Conservation (phyloP, 345 rosid genomes). For the Rhodamnia argentea region DNA sequence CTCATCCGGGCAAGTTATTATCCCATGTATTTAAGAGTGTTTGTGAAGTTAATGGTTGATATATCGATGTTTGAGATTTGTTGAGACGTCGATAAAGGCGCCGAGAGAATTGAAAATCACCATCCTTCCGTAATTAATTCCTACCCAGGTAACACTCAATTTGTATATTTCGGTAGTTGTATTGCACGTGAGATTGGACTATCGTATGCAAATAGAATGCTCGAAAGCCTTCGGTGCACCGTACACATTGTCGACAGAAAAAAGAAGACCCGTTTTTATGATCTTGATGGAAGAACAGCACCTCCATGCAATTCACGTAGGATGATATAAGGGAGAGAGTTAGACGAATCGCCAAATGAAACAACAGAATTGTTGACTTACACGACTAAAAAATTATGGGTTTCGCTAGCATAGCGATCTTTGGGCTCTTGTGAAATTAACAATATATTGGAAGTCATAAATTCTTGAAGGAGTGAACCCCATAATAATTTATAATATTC, state of each 20-base stretch:
- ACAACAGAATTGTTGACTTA: fast-evolving
- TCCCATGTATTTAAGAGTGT: background rate
- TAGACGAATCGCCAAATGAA: background rate
- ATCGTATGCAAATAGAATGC: background rate
- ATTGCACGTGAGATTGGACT: background rate
- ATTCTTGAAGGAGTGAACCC: no score
- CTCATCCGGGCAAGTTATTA: background rate
- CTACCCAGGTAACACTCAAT: background rate
- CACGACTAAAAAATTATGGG: background rate
- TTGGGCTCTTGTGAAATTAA: no score
- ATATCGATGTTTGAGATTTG: background rate
- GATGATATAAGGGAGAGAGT: background rate
- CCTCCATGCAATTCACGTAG: background rate
- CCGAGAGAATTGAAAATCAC: background rate
- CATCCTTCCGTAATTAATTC: background rate
- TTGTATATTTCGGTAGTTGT: background rate
- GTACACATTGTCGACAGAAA: fast-evolving
- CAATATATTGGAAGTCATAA: no score
- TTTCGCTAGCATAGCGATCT: no score
- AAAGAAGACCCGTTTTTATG: background rate
- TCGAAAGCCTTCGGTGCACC: background rate
- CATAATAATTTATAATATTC: no score
- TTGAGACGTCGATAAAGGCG: background rate
- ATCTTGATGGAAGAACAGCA: background rate
- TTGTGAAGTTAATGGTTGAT: background rate